These are phyloP conservation scores for Collybia sp. DNA, from an alignment of 768 basidiomycete genomes.

Conservation along the genomic window DNA sequence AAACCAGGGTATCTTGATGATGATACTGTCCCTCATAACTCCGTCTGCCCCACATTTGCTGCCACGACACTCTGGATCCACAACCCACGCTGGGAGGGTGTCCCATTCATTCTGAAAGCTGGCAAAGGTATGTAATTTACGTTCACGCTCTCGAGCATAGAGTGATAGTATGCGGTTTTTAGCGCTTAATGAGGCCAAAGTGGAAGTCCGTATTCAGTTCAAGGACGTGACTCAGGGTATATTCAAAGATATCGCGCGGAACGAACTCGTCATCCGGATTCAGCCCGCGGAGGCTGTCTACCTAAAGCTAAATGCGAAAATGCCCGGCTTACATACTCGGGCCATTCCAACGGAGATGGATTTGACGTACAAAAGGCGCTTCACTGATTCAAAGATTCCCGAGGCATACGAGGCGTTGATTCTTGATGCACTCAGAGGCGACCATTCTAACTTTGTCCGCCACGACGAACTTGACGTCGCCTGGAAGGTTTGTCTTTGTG, in stretches of 20 bases:
- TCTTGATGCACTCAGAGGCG: constrained; percentile 93
- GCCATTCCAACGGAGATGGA: constrained; percentile 98
- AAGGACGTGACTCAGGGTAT: constrained; percentile 97
- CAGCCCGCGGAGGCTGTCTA: constrained; percentile 97
- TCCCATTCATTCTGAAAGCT: constrained; percentile 97
- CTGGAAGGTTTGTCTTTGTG: constrained; percentile 78
- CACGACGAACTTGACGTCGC: constrained; percentile 96
- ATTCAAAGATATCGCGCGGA: constrained; percentile 93
- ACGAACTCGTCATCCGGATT: constrained; percentile 96
- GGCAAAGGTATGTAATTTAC: constrained; percentile 73
- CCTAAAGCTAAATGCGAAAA: constrained; percentile 94
- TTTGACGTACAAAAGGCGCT: constrained; percentile 94
- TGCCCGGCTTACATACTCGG: constrained; percentile 84
- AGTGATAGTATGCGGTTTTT: constrained; percentile 9
- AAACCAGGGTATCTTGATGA: constrained; percentile 99
- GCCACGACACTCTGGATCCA: constrained; percentile 88
- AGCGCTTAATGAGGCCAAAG: constrained; percentile 98
- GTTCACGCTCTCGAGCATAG: constrained; percentile 5
- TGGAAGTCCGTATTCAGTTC: constrained; percentile 96
- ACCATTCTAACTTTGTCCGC: constrained; percentile 98
- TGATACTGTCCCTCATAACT: constrained; percentile 88
- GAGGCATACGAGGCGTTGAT: constrained; percentile 97
- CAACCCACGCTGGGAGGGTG: constrained; percentile 97
- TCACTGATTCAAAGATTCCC: constrained; percentile 86
- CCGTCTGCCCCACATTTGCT: constrained; percentile 92